Evolutionary conservation across 176 grass and related monocot genomes (phyloP), one percentile per base, ranked within the genome.

Genomic region (Miscanthus lutarioriparius): DNA sequence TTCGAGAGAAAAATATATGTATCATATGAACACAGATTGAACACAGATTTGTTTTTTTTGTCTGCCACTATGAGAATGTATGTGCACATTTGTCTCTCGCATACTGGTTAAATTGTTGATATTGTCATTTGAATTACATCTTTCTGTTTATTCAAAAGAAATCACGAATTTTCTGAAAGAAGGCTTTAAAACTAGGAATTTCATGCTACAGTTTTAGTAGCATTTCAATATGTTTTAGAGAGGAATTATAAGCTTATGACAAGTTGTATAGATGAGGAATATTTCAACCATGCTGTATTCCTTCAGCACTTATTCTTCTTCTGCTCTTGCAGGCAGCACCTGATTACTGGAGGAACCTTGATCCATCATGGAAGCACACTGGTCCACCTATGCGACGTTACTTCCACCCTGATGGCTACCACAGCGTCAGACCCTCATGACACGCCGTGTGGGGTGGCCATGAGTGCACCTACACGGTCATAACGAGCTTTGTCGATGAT

Each of bases 341-440:
- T 64, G 95, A 92, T 36, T 97, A 94, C 83, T 97, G 92, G 92
- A 90, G 90, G 56, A 92, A 92, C 71, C 88, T 97, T 37, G 95
- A 97, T 80, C 95, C 92, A 5, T 91, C 88, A 75, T 94, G 92
- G 95, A 91, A 89, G 79, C 87, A 82, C 59, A 97, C 86, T 6
- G 92, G 90, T 59, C 95, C 90, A 62, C 88, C 92, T 45, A 97
- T 97, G 95, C 78, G 81, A 23, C 88, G 92, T 25, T 92, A 94
- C 84, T 97, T 97, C 86, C 95, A 97, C 84, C 82, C 37, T 16
- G 75, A 94, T 81, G 95, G 95, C 62, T 91, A 88, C n/a, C 92
- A 89, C 74, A 97, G 84, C 0, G 95, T n/a, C 92, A 38, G 90
- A 94, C 12, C 84, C 82, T 79, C 78, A 81, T 17, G 95, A 97